Evolutionary conservation across 139 green algal species (phyloP).

Genomic region (Coelastrella sp.): DNA sequence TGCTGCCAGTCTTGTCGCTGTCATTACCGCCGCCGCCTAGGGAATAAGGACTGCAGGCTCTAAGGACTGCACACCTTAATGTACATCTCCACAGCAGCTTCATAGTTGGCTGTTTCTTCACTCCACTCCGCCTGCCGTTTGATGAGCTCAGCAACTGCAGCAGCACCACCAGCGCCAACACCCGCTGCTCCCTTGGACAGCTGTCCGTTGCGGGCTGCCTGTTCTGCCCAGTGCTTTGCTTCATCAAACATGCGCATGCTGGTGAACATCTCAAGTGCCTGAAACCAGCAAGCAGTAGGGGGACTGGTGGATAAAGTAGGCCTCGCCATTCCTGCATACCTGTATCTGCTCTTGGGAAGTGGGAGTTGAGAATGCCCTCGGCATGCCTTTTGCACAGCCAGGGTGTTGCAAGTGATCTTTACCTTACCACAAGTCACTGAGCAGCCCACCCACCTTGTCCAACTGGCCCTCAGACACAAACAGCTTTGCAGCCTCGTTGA

Average conservation of each 20-base stretch:
- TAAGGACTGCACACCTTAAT: constrained; percentile 67
- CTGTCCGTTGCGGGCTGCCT: constrained; percentile 59
- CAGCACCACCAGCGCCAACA: neutral
- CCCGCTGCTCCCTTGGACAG: neutral
- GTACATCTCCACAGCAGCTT: constrained; percentile 87
- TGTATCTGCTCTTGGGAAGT: too few species aligned
- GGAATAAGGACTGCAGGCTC: neutral
- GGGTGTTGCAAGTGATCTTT: too few species aligned
- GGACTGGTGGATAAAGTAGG: neutral
- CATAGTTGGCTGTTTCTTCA: constrained; percentile 85
- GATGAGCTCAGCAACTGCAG: constrained; percentile 67
- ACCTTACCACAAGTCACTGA: neutral
- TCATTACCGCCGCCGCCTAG: too few species aligned
- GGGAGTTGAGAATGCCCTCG: too few species aligned
- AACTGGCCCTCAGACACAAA: constrained; percentile 57
- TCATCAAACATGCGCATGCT: constrained; percentile 88
- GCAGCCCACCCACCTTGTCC: constrained; percentile 33
- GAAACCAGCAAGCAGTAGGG: neutral
- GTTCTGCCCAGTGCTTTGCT: constrained; percentile 82
- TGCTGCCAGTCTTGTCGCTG: too few species aligned
- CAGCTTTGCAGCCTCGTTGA: constrained; percentile 77
- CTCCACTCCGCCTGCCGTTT: constrained; percentile 85
- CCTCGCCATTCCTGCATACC: neutral
- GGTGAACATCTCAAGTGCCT: constrained; percentile 85
- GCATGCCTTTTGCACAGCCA: too few species aligned